Evolutionary conservation across 2,329 filamentous ascomycete species (phyloP).

Genomic region (Sordariomycetes sp.): DNA sequence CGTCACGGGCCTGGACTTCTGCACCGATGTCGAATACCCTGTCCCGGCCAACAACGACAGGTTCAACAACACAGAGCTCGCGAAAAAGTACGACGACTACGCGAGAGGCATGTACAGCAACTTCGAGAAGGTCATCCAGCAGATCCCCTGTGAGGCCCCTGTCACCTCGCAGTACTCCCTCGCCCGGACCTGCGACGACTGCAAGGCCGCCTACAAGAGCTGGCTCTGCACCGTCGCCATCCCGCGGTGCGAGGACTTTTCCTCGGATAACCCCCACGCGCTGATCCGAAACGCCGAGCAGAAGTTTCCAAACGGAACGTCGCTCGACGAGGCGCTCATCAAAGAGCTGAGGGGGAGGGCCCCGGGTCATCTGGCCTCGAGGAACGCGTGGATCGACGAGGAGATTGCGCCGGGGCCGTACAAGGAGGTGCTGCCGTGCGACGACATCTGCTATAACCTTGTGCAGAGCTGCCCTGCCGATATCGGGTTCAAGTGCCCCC

Average conservation of each 20-base stretch:
- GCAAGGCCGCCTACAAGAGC: conserved; percentile 68
- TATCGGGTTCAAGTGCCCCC: conserved; percentile 66
- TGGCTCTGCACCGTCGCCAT: conserved; percentile 94
- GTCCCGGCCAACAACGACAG: conserved; percentile 66
- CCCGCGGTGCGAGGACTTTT: conserved; percentile 81
- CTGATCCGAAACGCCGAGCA: conserved; percentile 56
- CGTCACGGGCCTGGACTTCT: conserved; percentile 79
- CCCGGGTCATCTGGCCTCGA: conserved; percentile 35
- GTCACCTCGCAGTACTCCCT: conserved; percentile 69
- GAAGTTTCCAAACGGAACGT: conserved; percentile 56
- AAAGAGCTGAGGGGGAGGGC: conserved; percentile 13
- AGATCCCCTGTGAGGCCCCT: conserved; percentile 72
- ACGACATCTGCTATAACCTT: conserved; percentile 75
- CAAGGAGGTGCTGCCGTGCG: conserved; percentile 81
- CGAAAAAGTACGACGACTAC: conserved; percentile 64
- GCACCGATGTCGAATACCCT: conserved; percentile 76
- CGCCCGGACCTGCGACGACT: conserved; percentile 62
- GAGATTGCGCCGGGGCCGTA: conserved; percentile 73
- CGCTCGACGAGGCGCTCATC: conserved; percentile 21
- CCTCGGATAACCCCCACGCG: conserved; percentile 29
- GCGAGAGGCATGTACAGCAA: conserved; percentile 57
- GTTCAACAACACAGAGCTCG: conserved; percentile 49
- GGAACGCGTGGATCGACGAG: conserved; percentile 61
- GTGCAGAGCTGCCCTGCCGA: conserved; percentile 72
- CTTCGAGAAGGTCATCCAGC: conserved; percentile 71